Conservation (phyloP, 2,329 filamentous ascomycete genomes). For the Verticillium tricorpus region DNA sequence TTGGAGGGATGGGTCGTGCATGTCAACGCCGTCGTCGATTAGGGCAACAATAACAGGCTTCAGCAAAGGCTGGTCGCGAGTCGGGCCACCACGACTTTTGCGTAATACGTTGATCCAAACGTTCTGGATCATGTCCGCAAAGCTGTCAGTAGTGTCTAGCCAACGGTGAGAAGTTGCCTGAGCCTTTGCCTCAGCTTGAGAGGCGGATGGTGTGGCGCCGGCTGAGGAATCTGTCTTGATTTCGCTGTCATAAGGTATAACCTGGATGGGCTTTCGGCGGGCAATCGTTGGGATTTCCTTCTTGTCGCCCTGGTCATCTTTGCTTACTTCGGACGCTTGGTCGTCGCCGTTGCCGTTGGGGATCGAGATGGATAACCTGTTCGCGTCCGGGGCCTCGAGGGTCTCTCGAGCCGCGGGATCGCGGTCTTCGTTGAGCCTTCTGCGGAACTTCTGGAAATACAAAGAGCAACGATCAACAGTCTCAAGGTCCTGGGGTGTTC, state of each 20-base stretch:
- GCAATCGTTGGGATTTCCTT: neutral
- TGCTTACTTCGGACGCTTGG: neutral
- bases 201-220: neutral
- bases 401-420: neutral
- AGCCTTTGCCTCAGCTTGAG: slow-evolving; percentile 6
- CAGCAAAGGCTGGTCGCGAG: neutral
- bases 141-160: slow-evolving; percentile 15
- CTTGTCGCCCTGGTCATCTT: neutral
- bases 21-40: slow-evolving; percentile 34
- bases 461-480: slow-evolving; percentile 4
- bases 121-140: slow-evolving; percentile 14
- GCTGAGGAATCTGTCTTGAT: neutral
- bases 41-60: slow-evolving; percentile 25
- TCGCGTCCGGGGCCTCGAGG: neutral
- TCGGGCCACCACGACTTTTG: neutral
- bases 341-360: neutral
- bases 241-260: neutral
- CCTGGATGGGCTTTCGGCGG: neutral
- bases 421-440: neutral
- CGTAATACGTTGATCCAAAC: slow-evolving; percentile 1
- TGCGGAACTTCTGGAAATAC: neutral
- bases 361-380: neutral
- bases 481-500: slow-evolving; percentile 8
- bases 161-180: slow-evolving; percentile 8
- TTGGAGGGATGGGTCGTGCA: slow-evolving; percentile 16